Evolutionary conservation across 2,329 filamentous ascomycete genomes (phyloP).

Genomic region (Monilinia laxa): DNA sequence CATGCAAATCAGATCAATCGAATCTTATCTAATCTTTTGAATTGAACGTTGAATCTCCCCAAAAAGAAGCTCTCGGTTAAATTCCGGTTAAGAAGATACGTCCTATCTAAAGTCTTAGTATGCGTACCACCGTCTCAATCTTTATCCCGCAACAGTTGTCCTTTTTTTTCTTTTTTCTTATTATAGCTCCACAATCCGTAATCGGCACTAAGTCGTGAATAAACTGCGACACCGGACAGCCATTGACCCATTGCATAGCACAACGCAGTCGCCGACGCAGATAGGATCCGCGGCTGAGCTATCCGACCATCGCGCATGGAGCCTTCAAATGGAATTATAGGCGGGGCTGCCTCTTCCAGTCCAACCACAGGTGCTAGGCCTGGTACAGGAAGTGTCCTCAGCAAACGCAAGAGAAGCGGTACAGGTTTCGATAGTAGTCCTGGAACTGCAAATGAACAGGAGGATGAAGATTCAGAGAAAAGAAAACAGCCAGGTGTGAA

Average conservation of each 20-base stretch:
- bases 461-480: constrained; percentile 57
- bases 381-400: constrained; percentile 34
- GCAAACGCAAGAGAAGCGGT: constrained; percentile 61
- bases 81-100: neutral
- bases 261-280: constrained; percentile 25
- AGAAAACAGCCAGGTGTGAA: constrained; percentile 69
- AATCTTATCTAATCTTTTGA: neutral
- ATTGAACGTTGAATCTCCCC: no score
- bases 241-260: constrained; percentile 28
- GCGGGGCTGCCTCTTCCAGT: constrained; percentile 36
- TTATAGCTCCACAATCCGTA: constrained; percentile 26
- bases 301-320: constrained; percentile 34
- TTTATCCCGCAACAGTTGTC: constrained; percentile 1
- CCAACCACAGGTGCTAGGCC: constrained; percentile 36
- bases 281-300: constrained; percentile 24
- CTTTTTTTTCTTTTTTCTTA: constrained; percentile 7
- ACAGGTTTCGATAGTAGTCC: constrained; percentile 59
- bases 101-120: constrained; percentile 2
- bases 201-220: constrained; percentile 27
- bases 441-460: constrained; percentile 54
- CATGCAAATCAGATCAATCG: neutral
- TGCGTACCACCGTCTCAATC: constrained; percentile 12
- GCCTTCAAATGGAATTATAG: constrained; percentile 28
- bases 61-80: neutral
- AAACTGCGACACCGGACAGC: constrained; percentile 35